phyloP scores from a whole-genome alignment of 345 rosid species.

The Eutrema japonicum region DNA sequence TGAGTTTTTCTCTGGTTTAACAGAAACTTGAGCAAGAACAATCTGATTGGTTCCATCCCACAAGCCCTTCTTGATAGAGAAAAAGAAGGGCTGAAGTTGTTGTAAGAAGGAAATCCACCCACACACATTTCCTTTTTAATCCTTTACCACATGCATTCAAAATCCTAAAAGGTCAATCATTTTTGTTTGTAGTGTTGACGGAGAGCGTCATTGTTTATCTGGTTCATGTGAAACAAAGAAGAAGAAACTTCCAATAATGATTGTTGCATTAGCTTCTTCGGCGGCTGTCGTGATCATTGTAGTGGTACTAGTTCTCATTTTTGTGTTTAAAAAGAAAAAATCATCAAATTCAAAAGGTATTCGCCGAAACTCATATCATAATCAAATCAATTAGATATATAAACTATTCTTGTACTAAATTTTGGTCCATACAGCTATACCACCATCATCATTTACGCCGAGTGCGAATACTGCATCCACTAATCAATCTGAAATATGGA shows the following conservation, averaged over 20 bases:
- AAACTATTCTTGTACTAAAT: too few relatives aligned
- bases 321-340: slow-evolving; percentile 4
- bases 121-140: neutral
- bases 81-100: slow-evolving; percentile 18
- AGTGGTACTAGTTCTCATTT: neutral
- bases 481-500: too few relatives aligned
- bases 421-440: too few relatives aligned
- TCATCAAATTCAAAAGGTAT: too few relatives aligned
- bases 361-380: too few relatives aligned
- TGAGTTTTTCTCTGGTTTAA: too few relatives aligned
- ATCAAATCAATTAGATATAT: too few relatives aligned
- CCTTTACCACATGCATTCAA: too few relatives aligned
- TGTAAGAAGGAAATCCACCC: neutral
- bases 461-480: too few relatives aligned
- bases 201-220: too few relatives aligned
- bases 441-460: neutral
- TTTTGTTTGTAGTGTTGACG: slow-evolving; percentile 14
- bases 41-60: slow-evolving; percentile 49
- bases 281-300: neutral
- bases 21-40: slow-evolving; percentile 50
- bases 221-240: slow-evolving; percentile 14
- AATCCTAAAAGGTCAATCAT: neutral
- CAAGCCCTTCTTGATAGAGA: slow-evolving; percentile 37
- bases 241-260: slow-evolving; percentile 28
- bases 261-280: slow-evolving; percentile 27